phyloP scores from a whole-genome alignment of 257 asterid species.

The Penstemon davidsonii region DNA sequence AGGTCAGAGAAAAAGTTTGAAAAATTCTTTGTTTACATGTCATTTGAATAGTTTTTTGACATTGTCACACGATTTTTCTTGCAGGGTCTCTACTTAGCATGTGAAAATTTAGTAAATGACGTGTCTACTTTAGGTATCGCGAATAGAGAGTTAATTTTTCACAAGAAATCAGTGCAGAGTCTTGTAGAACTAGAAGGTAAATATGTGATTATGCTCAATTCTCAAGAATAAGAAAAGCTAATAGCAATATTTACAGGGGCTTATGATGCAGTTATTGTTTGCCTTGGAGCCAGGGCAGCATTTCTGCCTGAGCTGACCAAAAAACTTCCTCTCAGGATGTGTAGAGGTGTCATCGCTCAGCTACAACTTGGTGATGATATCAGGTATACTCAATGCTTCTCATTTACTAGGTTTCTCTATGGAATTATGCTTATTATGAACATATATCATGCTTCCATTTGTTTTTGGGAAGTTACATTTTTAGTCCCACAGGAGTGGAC shows the following conservation, averaged over 20 bases:
- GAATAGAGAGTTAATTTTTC: conserved; percentile 50
- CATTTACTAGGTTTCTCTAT: not conserved
- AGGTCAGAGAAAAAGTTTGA: conserved; percentile 47
- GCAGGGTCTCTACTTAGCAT: conserved; percentile 86
- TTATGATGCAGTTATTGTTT: conserved; percentile 73
- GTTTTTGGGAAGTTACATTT: no score
- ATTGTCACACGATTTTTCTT: conserved; percentile 13
- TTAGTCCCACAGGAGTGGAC: no score
- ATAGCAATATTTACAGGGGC: conserved; percentile 55
- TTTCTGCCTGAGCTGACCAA: conserved; percentile 73
- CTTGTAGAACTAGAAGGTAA: conserved; percentile 67
- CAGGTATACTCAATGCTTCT: conserved; percentile 45
- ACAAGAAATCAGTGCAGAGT: conserved; percentile 51
- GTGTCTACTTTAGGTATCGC: conserved; percentile 33
- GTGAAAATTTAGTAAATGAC: conserved; percentile 51
- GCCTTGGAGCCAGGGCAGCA: conserved; percentile 82
- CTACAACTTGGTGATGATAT: conserved; percentile 60
- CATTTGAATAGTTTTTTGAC: conserved; percentile 18
- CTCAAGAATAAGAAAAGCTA: conserved; percentile 10
- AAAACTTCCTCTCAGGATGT: conserved; percentile 80
- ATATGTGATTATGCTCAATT: conserved; percentile 1
- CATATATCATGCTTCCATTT: not conserved
- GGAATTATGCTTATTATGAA: not conserved
- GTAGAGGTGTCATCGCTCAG: conserved; percentile 80
- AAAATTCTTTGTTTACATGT: not conserved